Base-by-base conservation (phyloP, 805 yeast species). In the Yamadazyma takamatsuzukensis region DNA sequence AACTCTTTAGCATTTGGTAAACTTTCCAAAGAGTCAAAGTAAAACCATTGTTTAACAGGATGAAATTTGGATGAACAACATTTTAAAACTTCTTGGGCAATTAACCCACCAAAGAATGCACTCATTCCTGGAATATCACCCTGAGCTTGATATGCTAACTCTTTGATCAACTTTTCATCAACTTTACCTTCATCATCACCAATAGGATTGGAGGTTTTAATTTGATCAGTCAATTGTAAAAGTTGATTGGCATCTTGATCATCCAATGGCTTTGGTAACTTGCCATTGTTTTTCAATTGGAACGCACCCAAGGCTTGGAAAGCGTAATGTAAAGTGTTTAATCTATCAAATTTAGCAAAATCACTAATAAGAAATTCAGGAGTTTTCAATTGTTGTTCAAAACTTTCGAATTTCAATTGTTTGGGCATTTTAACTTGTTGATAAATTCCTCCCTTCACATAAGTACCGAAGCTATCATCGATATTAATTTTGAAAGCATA, bases 1-100 rank as follows among this genome's bases (percentile, higher is more conserved):
- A 51, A 81, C 6, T 61, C 58, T 5, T 74, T 71, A 0, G 60
- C 44, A 19, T 74, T 67, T 17, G 98, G 96, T 48, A 89, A 69
- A 4, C 95, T 83, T 62, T 93, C 98, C 46, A 93, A 67, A 1
- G 97, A 88, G 52, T 93, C 98, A 58, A 85, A 93, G 61, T 90
- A 90, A 57, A 93, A 63, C 72, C 80, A 85, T 65, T 93, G 98
- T 57, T 83, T 82, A 33, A 90, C 68, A 6, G 98, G 98, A n/a
- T 80, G 77, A 52, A 89, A 93, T 63, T 93, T 93, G 31, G 97
- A 95, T 8, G 97, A 85, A 48, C 89, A 83, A 27, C 95, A 95
- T 64, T 93, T 93, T 54, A 93, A 72, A 14, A 86, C 96, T 63
- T 93, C 98, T 61, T 93, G 98, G 3, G 98, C 98, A 28, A 86